Evolutionary conservation across 2,329 filamentous ascomycete species (phyloP).

Genomic region (Venturia effusa): DNA sequence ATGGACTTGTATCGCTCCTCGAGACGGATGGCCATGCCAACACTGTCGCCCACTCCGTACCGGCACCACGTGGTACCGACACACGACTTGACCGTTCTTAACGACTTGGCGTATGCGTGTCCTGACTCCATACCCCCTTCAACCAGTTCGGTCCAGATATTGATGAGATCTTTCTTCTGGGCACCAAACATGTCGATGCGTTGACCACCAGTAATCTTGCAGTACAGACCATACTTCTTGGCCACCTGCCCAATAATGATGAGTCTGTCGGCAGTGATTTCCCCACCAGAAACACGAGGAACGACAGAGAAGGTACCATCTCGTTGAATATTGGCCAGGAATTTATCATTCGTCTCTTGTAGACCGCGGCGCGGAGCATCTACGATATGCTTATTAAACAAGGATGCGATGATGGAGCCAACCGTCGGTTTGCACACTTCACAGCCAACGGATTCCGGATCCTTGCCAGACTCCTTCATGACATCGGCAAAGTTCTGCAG

Average conservation of each 20-base stretch:
- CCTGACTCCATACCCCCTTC: constrained; percentile 83
- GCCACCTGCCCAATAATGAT: constrained; percentile 76
- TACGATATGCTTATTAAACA: constrained; percentile 79
- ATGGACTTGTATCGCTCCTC: constrained; percentile 91
- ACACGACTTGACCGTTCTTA: constrained; percentile 84
- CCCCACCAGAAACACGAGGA: constrained; percentile 70
- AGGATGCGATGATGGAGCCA: constrained; percentile 66
- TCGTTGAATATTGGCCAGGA: constrained; percentile 79
- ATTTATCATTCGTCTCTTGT: constrained; percentile 85
- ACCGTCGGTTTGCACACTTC: constrained; percentile 79
- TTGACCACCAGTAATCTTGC: constrained; percentile 86
- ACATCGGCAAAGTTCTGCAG: constrained; percentile 62
- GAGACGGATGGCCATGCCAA: constrained; percentile 77
- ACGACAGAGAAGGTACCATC: constrained; percentile 87
- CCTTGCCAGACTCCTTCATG: constrained; percentile 67
- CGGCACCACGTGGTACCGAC: constrained; percentile 88
- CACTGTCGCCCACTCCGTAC: constrained; percentile 79
- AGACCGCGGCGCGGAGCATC: constrained; percentile 59
- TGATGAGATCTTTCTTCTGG: constrained; percentile 71
- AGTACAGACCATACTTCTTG: constrained; percentile 74
- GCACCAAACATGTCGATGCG: constrained; percentile 91
- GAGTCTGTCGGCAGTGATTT: constrained; percentile 79
- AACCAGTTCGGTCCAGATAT: constrained; percentile 72
- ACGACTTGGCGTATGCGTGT: constrained; percentile 80
- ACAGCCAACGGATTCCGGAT: constrained; percentile 64